Evolutionary conservation across 202 grass and related monocot species (phyloP).

Genomic region (Brachypodium distachyon): DNA sequence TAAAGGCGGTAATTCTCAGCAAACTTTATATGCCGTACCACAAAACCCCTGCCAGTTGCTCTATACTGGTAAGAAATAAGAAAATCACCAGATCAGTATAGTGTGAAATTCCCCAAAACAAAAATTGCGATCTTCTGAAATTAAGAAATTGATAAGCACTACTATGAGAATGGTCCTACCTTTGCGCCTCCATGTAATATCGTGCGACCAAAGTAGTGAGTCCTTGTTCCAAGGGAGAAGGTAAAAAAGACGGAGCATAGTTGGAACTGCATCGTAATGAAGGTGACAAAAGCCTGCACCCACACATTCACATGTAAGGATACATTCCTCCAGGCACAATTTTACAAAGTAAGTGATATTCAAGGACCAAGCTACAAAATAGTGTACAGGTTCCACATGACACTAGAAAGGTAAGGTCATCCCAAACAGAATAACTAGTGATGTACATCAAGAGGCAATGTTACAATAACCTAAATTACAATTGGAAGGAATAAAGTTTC

Average conservation of each 20-base stretch:
- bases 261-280: slow-evolving; percentile 91
- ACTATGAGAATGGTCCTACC: slow-evolving; percentile 27
- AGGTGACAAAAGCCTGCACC: slow-evolving; percentile 71
- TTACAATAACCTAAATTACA: neutral
- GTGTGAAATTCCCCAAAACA: neutral
- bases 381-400: neutral
- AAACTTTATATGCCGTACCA: slow-evolving; percentile 85
- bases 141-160: neutral
- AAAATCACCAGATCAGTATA: slow-evolving; percentile 1
- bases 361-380: neutral
- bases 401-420: neutral
- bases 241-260: slow-evolving; percentile 92
- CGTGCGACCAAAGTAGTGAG: slow-evolving; percentile 88
- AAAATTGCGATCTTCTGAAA: neutral
- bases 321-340: neutral
- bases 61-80: slow-evolving; percentile 51
- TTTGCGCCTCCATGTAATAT: slow-evolving; percentile 93
- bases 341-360: neutral
- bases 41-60: slow-evolving; percentile 88
- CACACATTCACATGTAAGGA: slow-evolving; percentile 20
- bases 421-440: neutral
- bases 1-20: slow-evolving; percentile 92
- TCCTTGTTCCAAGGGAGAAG: slow-evolving; percentile 90
- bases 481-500: too few relatives aligned
- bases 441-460: neutral